Evolutionary conservation across 257 asterid genomes (phyloP).

Genomic region (Nicotiana attenuata): DNA sequence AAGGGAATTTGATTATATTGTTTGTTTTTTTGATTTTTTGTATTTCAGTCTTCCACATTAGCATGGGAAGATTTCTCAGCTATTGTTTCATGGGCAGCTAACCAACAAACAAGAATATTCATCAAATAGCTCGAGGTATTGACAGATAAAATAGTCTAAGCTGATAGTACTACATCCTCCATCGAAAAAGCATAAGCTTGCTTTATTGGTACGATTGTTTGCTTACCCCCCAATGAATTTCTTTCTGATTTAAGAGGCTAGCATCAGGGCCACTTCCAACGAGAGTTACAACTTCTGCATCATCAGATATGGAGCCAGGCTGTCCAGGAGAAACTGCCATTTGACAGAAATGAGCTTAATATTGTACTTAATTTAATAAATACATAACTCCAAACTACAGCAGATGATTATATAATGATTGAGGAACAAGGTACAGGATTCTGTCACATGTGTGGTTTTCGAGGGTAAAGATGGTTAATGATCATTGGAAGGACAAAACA

Average conservation of each 20-base stretch:
- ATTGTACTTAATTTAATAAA: not conserved
- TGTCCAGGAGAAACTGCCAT: slow-evolving; percentile 91
- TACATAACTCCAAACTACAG: not conserved
- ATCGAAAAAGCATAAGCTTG: not conserved
- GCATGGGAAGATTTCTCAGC: not conserved
- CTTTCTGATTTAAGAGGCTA: slow-evolving; percentile 81
- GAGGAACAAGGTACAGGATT: not conserved
- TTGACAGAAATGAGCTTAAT: slow-evolving; percentile 2
- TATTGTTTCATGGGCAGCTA: not conserved
- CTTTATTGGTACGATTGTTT: not conserved
- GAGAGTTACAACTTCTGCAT: slow-evolving; percentile 76
- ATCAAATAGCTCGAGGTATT: not conserved
- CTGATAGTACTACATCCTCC: not conserved
- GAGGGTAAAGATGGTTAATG: not conserved
- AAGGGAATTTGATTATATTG: not conserved
- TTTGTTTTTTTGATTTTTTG: not conserved
- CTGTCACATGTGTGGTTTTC: not conserved
- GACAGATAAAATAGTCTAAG: not conserved
- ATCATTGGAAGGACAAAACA: not conserved
- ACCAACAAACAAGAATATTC: slow-evolving; percentile 1
- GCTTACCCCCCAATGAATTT: slow-evolving; percentile 98
- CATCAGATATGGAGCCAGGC: slow-evolving; percentile 86
- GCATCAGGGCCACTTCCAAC: slow-evolving; percentile 82
- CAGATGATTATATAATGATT: not conserved
- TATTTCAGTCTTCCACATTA: not conserved